Percentiles rank a stretch among this genome's conserved stretches.
Evolutionary conservation across 805 yeast species (phyloP).

Genomic region (Candida ortonii): DNA sequence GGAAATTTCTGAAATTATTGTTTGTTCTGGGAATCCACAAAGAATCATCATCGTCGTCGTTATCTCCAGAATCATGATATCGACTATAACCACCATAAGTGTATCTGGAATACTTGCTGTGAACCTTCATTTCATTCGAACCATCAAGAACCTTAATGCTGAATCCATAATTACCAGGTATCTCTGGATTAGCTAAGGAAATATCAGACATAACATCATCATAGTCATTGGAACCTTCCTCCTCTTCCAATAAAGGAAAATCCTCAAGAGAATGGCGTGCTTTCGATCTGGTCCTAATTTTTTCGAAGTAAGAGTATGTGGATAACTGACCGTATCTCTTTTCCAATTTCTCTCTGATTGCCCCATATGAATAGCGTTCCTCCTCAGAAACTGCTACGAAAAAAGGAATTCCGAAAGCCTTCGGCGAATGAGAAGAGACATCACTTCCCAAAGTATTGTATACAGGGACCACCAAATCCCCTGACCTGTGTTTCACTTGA

Average conservation of each 20-base stretch:
- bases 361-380: conserved; percentile 56
- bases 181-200: conserved; percentile 51
- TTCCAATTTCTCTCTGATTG: conserved; percentile 56
- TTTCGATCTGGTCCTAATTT: conserved; percentile 21
- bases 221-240: conserved; percentile 31
- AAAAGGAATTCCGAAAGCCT: conserved; percentile 73
- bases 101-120: conserved; percentile 13
- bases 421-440: conserved; percentile 36
- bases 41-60: conserved; percentile 29
- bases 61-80: conserved; percentile 8
- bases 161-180: conserved; percentile 49
- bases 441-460: conserved; percentile 42
- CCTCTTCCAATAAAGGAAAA: conserved; percentile 28
- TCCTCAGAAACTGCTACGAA: conserved; percentile 55
- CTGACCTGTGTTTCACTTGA: conserved; percentile 38
- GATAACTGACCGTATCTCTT: conserved; percentile 45
- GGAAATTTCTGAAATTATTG: conserved; percentile 41
- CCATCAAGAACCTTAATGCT: conserved; percentile 41
- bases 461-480: conserved; percentile 60
- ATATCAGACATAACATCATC: conserved; percentile 45
- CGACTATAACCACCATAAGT: conserved; percentile 8
- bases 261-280: conserved; percentile 20
- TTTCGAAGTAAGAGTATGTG: conserved; percentile 38
- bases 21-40: conserved; percentile 45
- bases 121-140: conserved; percentile 24